phyloP scores from a whole-genome alignment of 2,329 filamentous ascomycete genomes.

The Penicillium sclerotigenum region DNA sequence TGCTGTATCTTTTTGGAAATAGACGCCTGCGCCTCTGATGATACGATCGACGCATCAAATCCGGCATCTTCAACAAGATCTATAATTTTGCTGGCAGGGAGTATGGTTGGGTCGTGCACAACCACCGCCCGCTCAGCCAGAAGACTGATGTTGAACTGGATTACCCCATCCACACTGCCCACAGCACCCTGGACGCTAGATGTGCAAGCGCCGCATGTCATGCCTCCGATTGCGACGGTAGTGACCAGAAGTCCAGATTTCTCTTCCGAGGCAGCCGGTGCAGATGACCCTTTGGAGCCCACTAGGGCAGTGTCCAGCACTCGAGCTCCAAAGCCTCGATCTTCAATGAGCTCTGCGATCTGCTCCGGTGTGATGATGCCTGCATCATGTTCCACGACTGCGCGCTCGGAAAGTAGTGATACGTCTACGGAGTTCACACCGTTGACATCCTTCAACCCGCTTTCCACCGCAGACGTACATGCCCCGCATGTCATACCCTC shows the following conservation, averaged over 20 bases:
- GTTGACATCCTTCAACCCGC: conserved; percentile 69
- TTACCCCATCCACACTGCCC: conserved; percentile 68
- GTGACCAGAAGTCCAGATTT: conserved; percentile 59
- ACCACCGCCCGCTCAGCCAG: conserved; percentile 89
- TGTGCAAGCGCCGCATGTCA: conserved; percentile 97
- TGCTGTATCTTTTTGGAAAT: conserved; percentile 57
- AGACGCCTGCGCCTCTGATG: conserved; percentile 63
- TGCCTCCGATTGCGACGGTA: conserved; percentile 86
- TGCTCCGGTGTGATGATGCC: conserved; percentile 51
- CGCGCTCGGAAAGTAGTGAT: conserved; percentile 77
- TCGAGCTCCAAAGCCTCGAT: conserved; percentile 74
- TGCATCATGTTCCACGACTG: conserved; percentile 78
- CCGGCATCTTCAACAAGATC: conserved; percentile 86
- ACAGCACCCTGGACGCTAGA: conserved; percentile 86
- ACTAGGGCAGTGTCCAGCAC: conserved; percentile 67
- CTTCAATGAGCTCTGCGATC: conserved; percentile 59
- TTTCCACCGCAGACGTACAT: conserved; percentile 81
- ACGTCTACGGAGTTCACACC: conserved; percentile 76
- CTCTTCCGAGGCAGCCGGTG: conserved; percentile 31
- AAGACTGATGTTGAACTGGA: conserved; percentile 92
- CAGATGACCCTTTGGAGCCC: conserved; percentile 26
- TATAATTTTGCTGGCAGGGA: conserved; percentile 70
- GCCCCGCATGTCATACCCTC: conserved; percentile 91
- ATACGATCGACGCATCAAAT: conserved; percentile 81
- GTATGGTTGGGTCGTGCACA: conserved; percentile 70